Evolutionary conservation across 2,329 filamentous ascomycete species (phyloP).

Genomic region (Colletotrichum godetiae): DNA sequence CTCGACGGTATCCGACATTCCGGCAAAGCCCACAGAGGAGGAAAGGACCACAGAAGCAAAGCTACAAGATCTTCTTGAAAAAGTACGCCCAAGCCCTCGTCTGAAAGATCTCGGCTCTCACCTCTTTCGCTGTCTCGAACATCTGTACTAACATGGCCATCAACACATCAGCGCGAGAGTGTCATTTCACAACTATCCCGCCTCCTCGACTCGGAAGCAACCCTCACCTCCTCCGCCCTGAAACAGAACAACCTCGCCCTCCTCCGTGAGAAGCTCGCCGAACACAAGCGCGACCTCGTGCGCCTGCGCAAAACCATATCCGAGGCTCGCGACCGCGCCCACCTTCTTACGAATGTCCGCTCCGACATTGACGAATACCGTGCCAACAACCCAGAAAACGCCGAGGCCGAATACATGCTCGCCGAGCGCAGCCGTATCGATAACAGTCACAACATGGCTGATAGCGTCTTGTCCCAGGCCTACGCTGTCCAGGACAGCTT

Average conservation of each 20-base stretch:
- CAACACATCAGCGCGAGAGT: constrained; percentile 81
- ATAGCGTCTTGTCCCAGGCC: constrained; percentile 91
- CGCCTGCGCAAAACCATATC: constrained; percentile 79
- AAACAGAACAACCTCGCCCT: constrained; percentile 96
- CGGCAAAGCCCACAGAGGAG: constrained; percentile 85
- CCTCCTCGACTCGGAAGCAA: constrained; percentile 91
- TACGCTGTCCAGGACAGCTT: constrained; percentile 98
- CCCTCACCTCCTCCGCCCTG: constrained; percentile 88
- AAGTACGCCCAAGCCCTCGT: constrained; percentile 62
- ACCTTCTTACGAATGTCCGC: constrained; percentile 90
- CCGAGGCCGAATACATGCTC: constrained; percentile 97
- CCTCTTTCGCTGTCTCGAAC: neutral
- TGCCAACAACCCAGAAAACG: constrained; percentile 80
- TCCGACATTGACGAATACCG: constrained; percentile 93
- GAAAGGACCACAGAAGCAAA: constrained; percentile 83
- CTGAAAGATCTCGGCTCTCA: neutral
- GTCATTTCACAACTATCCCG: constrained; percentile 86
- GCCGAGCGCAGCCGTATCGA: constrained; percentile 88
- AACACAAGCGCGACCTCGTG: constrained; percentile 85
- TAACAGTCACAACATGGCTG: constrained; percentile 88
- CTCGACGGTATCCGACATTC: constrained; percentile 81
- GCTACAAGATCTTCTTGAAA: constrained; percentile 85
- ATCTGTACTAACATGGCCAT: neutral
- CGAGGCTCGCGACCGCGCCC: constrained; percentile 86
- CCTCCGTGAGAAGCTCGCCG: constrained; percentile 87